Evolutionary conservation across 2,329 filamentous ascomycete species (phyloP), one percentile per base, ranked within the genome.

Genomic region (Didymella segeticola): DNA sequence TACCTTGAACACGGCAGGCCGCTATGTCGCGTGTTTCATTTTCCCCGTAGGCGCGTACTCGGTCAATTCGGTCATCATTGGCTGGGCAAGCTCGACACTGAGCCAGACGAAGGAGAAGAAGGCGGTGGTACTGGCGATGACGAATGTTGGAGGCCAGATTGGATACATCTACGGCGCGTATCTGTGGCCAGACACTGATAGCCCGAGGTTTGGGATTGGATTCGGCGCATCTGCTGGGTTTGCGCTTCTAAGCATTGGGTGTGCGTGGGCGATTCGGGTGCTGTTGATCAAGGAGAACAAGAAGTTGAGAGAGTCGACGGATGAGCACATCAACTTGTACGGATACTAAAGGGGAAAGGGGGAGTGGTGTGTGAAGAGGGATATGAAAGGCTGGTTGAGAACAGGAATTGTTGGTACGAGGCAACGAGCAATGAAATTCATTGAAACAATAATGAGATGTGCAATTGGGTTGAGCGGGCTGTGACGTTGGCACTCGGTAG

Each of bases 31-130:
- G 1, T 69, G 67, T 52, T 70, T 70, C 56, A 68, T 70, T 23
- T 70, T 70, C 37, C 64, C 66, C 6, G 60, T 68, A 6, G 67
- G 67, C 19, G 66, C 67, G 3, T 70, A 70, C 48, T 65, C 64
- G 0, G 67, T 70, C 38, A 70, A 70, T 27, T 68, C 66, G 0
- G 67, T 70, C 30, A 68, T 70, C 14, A 68, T 69, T 23, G 66
- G 66, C 8, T 70, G 66, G 67, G 66, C 65, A 2, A 61, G 61
- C 12, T 68, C 65, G 9, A 69, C 67, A 6, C 59, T 69, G 0
- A 55, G 60, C 22, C 67, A 69, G 34, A 69, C 67, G 0, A 69
- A 69, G 20, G 67, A 69, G 42, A 69, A 69, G 53, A 69, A 69
- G 54, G 65, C 67, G 5, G 66, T 70, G 15, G 67, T 69, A 1